These are phyloP conservation scores for Kodamaea hsintzibuensis DNA, from an alignment of 805 yeast genomes.

Conservation along the genomic window DNA sequence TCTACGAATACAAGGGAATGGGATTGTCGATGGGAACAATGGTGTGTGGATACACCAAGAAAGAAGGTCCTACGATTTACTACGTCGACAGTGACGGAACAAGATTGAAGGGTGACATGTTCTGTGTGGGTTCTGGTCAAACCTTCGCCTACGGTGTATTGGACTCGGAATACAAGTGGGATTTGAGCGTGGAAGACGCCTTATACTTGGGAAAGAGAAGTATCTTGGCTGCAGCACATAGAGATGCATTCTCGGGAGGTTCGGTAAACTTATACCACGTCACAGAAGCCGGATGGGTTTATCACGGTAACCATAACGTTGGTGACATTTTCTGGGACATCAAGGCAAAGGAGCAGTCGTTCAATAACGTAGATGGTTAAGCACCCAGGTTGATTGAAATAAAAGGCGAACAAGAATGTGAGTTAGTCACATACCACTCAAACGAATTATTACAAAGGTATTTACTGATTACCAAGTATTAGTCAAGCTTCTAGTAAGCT, in stretches of 20 bases:
- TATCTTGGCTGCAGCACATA: slow-evolving; percentile 95
- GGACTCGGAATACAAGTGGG: slow-evolving; percentile 92
- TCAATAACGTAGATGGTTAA: slow-evolving; percentile 70
- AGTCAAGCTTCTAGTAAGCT: neutral
- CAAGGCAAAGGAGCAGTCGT: slow-evolving; percentile 84
- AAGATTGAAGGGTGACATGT: slow-evolving; percentile 88
- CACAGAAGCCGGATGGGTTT: slow-evolving; percentile 91
- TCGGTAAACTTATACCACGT: slow-evolving; percentile 91
- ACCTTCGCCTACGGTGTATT: slow-evolving; percentile 98
- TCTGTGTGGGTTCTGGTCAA: slow-evolving; percentile 99
- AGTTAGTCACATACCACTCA: neutral
- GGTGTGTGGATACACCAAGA: slow-evolving; percentile 95
- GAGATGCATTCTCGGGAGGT: slow-evolving; percentile 98
- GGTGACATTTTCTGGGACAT: slow-evolving; percentile 90
- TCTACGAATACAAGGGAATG: slow-evolving; percentile 93
- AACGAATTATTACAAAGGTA: too few relatives aligned
- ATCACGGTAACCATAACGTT: slow-evolving; percentile 93
- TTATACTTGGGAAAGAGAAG: slow-evolving; percentile 92
- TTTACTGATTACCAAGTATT: neutral
- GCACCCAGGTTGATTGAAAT: neutral
- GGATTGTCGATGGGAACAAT: slow-evolving; percentile 99
- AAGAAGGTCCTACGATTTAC: slow-evolving; percentile 93
- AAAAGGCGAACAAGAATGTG: neutral
- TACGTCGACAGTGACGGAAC: slow-evolving; percentile 98
- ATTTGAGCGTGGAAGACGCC: slow-evolving; percentile 89